A percentile compares a stretch with the other conserved stretches of the same genome.
phyloP scores from a whole-genome alignment of 2,329 filamentous ascomycete genomes.

The Bipolaris sorokiniana region DNA sequence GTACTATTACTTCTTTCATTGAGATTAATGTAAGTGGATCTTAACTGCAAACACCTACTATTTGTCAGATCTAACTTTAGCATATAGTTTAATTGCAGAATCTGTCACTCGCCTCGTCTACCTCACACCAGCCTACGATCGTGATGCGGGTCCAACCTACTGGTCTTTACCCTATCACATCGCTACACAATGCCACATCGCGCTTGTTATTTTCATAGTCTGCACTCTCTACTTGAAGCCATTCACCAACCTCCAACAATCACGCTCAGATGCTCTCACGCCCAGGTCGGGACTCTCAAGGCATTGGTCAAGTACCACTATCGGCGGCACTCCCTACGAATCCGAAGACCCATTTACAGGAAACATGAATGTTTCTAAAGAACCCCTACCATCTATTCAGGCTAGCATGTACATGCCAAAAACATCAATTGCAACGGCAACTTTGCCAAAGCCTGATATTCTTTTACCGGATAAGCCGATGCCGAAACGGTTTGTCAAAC shows the following conservation, averaged over 20 bases:
- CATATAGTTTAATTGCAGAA: conserved; percentile 27
- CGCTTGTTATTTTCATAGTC: conserved; percentile 31
- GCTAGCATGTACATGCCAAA: conserved; percentile 25
- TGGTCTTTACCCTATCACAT: conserved; percentile 31
- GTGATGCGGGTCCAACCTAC: conserved; percentile 22
- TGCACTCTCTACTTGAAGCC: conserved; percentile 31
- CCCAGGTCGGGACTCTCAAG: conserved; percentile 17
- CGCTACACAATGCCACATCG: conserved; percentile 31
- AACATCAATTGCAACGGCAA: conserved; percentile 1
- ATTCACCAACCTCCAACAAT: conserved; percentile 13
- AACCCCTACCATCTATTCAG: conserved; percentile 25
- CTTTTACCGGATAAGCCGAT: conserved; percentile 22
- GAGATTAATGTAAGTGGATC: conserved; percentile 27
- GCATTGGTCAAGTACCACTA: conserved; percentile 29
- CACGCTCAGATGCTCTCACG: conserved; percentile 12
- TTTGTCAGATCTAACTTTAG: background rate
- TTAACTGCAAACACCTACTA: background rate
- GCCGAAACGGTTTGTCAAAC: conserved; percentile 9
- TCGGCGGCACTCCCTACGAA: conserved; percentile 29
- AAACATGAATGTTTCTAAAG: conserved; percentile 14
- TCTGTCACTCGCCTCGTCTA: conserved; percentile 31
- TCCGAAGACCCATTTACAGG: conserved; percentile 13
- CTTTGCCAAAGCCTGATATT: conserved; percentile 7
- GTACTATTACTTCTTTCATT: conserved; percentile 28
- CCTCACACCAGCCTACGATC: conserved; percentile 20